A percentile compares a stretch with the other conserved stretches of the same genome.
Conservation (phyloP, 2,329 filamentous ascomycete genomes). For the Fusarium lyarnte region DNA sequence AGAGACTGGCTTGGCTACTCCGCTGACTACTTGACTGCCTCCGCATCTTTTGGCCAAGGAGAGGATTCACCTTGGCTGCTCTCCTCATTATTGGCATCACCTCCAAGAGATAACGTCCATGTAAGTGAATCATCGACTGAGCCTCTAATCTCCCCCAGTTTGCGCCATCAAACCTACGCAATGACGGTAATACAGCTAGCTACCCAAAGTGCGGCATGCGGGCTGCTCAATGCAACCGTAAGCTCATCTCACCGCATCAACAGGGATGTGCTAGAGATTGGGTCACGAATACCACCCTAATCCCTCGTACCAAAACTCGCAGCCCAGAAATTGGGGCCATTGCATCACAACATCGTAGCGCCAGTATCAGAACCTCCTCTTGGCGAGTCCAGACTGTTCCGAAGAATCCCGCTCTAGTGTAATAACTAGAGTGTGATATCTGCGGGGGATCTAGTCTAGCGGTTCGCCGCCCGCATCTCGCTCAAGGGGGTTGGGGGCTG, state of each 20-base stretch:
- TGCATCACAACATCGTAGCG: constrained; percentile 1
- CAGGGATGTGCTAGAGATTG: neutral
- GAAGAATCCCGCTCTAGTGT: constrained; percentile 4
- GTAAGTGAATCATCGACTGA: neutral
- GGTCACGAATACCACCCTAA: constrained; percentile 12
- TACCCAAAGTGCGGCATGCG: neutral
- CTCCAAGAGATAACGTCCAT: neutral
- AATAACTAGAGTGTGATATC: neutral
- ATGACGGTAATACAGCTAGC: neutral
- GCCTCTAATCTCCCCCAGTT: neutral
- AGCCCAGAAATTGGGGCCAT: neutral
- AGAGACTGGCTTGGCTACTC: neutral
- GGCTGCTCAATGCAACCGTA: neutral
- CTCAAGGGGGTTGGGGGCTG: neutral
- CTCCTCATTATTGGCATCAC: neutral
- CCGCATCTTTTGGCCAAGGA: neutral
- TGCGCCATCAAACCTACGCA: neutral
- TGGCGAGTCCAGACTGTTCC: constrained; percentile 2
- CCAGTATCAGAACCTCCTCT: neutral
- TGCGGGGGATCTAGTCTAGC: neutral
- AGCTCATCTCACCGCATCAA: neutral
- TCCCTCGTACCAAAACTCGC: neutral
- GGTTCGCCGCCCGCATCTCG: neutral
- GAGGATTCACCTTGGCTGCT: neutral
- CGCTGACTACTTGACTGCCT: neutral